Evolutionary conservation across 1,284 basidiomycete species (phyloP).

Genomic region (Moniliella sp.): DNA sequence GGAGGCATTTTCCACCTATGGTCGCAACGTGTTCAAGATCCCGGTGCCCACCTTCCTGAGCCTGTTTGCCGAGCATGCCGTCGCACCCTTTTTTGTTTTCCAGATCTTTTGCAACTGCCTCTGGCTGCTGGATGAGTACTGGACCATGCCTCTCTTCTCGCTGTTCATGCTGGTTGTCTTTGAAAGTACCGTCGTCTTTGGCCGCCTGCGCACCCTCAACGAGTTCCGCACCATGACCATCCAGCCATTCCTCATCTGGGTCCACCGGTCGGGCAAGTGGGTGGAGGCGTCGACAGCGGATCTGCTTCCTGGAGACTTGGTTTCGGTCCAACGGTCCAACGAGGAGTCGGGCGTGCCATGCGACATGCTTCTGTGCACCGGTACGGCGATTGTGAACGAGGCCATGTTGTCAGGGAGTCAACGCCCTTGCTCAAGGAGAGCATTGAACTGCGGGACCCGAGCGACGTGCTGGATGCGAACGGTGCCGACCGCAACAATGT

Average conservation of each 20-base stretch:
- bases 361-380: slow-evolving; percentile 20
- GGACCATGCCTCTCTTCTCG: slow-evolving; percentile 31
- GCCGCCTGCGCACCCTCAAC: slow-evolving; percentile 28
- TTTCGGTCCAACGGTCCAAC: slow-evolving; percentile 28
- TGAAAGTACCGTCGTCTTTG: slow-evolving; percentile 28
- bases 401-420: slow-evolving; percentile 33
- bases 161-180: slow-evolving; percentile 32
- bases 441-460: slow-evolving; percentile 24
- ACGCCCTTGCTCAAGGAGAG: slow-evolving; percentile 31
- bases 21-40: slow-evolving; percentile 27
- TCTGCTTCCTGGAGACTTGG: slow-evolving; percentile 28
- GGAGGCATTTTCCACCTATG: slow-evolving; percentile 19
- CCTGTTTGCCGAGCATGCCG: slow-evolving; percentile 31
- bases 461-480: slow-evolving; percentile 26
- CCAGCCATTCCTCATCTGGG: slow-evolving; percentile 26
- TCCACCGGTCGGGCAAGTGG: slow-evolving; percentile 24
- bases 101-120: slow-evolving; percentile 33
- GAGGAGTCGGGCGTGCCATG: slow-evolving; percentile 29
- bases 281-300: slow-evolving; percentile 18
- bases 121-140: slow-evolving; percentile 34
- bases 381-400: slow-evolving; percentile 29
- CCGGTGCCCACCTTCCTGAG: slow-evolving; percentile 27
- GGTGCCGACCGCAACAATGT: slow-evolving; percentile 28
- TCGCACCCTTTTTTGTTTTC: slow-evolving; percentile 33
- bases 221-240: slow-evolving; percentile 34